Percentiles rank a stretch among this genome's conserved stretches.
Conservation (phyloP, 1,284 basidiomycete species). For the Pseudozyma tsukubaensis region DNA sequence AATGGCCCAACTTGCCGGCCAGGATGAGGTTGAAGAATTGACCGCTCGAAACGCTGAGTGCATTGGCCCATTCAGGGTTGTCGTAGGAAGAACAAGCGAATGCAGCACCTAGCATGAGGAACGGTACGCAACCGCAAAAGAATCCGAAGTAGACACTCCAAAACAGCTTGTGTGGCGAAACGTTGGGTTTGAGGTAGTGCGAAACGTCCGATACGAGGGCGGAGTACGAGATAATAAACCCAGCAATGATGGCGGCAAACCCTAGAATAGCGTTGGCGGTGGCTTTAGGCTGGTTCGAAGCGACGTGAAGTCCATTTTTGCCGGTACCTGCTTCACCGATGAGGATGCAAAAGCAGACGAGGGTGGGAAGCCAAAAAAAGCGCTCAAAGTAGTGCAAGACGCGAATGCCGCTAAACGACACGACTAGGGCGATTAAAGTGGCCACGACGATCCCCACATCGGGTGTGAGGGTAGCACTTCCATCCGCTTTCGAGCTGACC, state of each 20-base stretch:
- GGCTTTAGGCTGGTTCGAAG: constrained; percentile 71
- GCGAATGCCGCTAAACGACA: constrained; percentile 83
- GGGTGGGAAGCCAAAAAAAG: constrained; percentile 81
- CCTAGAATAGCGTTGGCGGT: constrained; percentile 71
- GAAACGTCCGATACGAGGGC: constrained; percentile 66
- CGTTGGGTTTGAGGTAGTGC: constrained; percentile 71
- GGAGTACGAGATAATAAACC: constrained; percentile 73
- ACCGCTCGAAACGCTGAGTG: constrained; percentile 71
- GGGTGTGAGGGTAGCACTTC: constrained; percentile 62
- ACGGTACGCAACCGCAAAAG: constrained; percentile 74
- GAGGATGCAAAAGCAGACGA: constrained; percentile 76
- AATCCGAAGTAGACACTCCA: constrained; percentile 74
- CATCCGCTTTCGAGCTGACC: constrained; percentile 61
- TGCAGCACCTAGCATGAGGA: constrained; percentile 74
- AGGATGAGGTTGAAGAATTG: constrained; percentile 82
- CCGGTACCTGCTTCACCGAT: constrained; percentile 73
- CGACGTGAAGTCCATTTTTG: constrained; percentile 72
- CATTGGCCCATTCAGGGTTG: constrained; percentile 71
- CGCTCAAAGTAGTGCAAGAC: constrained; percentile 78
- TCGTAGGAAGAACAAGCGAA: constrained; percentile 73
- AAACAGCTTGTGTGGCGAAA: constrained; percentile 73
- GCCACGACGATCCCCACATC: constrained; percentile 88
- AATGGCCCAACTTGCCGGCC: constrained; percentile 74
- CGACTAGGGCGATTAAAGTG: constrained; percentile 78
- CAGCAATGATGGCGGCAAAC: constrained; percentile 74